phyloP scores from a whole-genome alignment of 768 basidiomycete genomes.

The Thelephora aurantiotincta region DNA sequence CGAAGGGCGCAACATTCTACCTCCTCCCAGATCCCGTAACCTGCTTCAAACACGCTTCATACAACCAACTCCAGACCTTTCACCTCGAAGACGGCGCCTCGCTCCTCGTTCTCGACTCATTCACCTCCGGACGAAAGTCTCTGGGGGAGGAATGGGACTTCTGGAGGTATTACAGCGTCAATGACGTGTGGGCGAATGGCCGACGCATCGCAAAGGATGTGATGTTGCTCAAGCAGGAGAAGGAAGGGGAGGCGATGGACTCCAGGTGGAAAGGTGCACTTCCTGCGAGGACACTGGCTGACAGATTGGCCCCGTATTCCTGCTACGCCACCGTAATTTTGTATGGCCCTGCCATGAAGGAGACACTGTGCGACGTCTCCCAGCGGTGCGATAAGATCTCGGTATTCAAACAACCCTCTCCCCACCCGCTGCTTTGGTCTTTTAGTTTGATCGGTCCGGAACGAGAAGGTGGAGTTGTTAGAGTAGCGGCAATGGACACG shows the following conservation, averaged over 20 bases:
- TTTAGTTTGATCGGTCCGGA: constrained; percentile 41
- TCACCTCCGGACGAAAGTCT: constrained; percentile 76
- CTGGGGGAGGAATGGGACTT: constrained; percentile 87
- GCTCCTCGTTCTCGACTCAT: constrained; percentile 75
- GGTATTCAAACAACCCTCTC: constrained; percentile 42
- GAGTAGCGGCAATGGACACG: constrained; percentile 64
- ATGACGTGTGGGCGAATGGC: constrained; percentile 63
- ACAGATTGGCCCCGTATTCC: constrained; percentile 64
- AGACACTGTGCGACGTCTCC: constrained; percentile 33
- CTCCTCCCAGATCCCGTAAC: constrained; percentile 89
- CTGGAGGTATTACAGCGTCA: constrained; percentile 69
- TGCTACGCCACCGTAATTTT: constrained; percentile 85
- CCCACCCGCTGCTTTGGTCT: constrained; percentile 70
- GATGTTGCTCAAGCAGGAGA: constrained; percentile 48
- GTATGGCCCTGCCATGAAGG: constrained; percentile 47
- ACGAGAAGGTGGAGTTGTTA: constrained; percentile 38
- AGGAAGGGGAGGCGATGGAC: constrained; percentile 12
- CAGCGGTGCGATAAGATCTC: constrained; percentile 36
- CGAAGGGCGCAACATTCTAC: constrained; percentile 43
- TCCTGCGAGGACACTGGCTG: constrained; percentile 33
- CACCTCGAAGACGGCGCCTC: constrained; percentile 45
- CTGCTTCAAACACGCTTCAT: constrained; percentile 75
- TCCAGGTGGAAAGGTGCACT: constrained; percentile 8
- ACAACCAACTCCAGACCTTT: constrained; percentile 77
- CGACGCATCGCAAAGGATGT: constrained; percentile 52